Base-by-base conservation (phyloP, 2,329 filamentous ascomycete species). In the Pseudocercospora vitis region DNA sequence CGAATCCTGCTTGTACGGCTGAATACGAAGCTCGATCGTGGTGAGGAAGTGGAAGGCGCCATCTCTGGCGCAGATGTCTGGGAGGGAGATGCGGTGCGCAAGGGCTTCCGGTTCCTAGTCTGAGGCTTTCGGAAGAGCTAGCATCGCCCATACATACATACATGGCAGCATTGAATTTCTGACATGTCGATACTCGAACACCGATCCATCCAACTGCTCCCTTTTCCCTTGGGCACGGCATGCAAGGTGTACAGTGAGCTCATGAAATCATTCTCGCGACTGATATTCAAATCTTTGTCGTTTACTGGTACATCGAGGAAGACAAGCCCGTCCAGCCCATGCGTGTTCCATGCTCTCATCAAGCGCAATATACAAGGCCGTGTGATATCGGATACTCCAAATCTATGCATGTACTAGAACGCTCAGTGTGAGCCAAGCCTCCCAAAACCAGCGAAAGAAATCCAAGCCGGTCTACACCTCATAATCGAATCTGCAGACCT, bases 1-100 rank as follows among this genome's bases (percentile, higher is more conserved):
- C 74, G 86, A 7, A 74, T 84, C 29, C 81, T 88, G 32, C 75
- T 91, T 21, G 77, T 79, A 11, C 74, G 80, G 37, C 66, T 89
- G 63, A 91, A 91, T 65, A 83, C 79, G 74, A 88, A 83, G 69
- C 74, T 91, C 2, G 86, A 88, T 42, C 74, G 76, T 11, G 86
- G 85, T 0, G 80, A 86, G 61, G 72, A 71, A 55, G 72, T 80
- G 2, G 73, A 78, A 40, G 76, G 76, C 0, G 76, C 72, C 1
- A 78, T 85, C 58, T 82, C 84, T 58, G 73, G 74, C 11, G 57
- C 6, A 9, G 59, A 60, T 52, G 68, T 65, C 8, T 71, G 80
- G 40, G 80, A 82, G 0, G 81, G 80, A 0, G 77, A 79, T 60
- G 82, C 79, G 18, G 48, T 57, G 45, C 73, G 78, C 52, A 80